Conservation (phyloP, 2,329 filamentous ascomycete genomes). For the Cladosporium sp. region DNA sequence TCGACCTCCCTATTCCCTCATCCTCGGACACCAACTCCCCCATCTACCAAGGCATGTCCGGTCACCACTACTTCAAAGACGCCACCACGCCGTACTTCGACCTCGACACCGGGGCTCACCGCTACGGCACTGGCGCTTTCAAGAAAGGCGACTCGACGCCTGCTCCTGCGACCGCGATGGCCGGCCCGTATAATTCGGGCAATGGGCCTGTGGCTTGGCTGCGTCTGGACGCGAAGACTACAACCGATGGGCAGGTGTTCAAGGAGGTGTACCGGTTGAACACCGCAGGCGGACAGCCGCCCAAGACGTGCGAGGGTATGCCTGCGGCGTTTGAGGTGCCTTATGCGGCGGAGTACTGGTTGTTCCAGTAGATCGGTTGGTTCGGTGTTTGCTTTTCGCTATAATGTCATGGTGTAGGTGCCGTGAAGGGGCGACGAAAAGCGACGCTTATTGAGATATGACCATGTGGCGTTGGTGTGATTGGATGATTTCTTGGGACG, state of each 20-base stretch:
- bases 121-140: slow-evolving; percentile 62
- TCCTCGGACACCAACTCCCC: slow-evolving; percentile 46
- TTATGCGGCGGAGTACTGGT: slow-evolving; percentile 82
- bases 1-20: slow-evolving; percentile 60
- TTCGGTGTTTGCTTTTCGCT: background rate
- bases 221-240: slow-evolving; percentile 58
- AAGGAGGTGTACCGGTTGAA: slow-evolving; percentile 79
- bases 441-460: background rate
- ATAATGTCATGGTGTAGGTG: background rate
- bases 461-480: background rate
- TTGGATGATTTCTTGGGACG: background rate
- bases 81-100: slow-evolving; percentile 75
- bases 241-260: slow-evolving; percentile 57
- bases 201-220: slow-evolving; percentile 78
- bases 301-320: slow-evolving; percentile 69
- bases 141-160: slow-evolving; percentile 60
- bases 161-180: slow-evolving; percentile 63
- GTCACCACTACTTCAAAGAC: slow-evolving; percentile 79
- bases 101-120: slow-evolving; percentile 57
- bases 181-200: slow-evolving; percentile 58
- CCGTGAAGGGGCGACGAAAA: background rate
- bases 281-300: slow-evolving; percentile 78
- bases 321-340: slow-evolving; percentile 67
- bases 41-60: slow-evolving; percentile 64
- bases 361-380: slow-evolving; percentile 35